Conservation (phyloP, 139 green algal species). For the Micractinium conductrix region DNA sequence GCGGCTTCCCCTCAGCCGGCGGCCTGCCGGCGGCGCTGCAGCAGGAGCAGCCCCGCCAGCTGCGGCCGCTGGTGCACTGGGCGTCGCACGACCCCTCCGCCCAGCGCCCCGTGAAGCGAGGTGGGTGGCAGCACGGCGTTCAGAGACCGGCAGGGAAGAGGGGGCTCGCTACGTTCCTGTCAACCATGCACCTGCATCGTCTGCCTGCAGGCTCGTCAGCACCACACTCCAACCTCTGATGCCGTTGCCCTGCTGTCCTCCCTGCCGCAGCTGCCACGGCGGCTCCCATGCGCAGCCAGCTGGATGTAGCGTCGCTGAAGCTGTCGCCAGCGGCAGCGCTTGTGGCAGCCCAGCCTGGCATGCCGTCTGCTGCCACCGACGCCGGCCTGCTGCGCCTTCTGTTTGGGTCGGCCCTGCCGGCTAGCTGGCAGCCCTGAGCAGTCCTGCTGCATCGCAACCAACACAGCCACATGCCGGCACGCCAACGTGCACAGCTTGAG, state of each 20-base stretch:
- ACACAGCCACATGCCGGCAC: neutral
- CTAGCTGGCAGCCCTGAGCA: neutral
- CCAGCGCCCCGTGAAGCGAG: slow-evolving; percentile 3
- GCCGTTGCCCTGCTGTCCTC: neutral
- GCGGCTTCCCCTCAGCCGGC: neutral
- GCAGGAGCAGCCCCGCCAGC: neutral
- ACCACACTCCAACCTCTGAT: too few relatives aligned
- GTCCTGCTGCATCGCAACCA: too few relatives aligned
- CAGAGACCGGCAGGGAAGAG: too few relatives aligned
- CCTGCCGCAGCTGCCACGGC: neutral
- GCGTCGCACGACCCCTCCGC: neutral
- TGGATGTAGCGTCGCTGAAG: neutral
- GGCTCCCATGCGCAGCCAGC: neutral
- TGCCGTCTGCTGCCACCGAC: neutral
- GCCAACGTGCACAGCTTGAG: neutral
- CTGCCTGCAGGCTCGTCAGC: too few relatives aligned
- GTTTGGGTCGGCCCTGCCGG: neutral
- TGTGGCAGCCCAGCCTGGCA: neutral
- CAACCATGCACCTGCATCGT: too few relatives aligned
- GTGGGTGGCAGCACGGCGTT: neutral
- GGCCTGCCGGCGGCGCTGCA: neutral
- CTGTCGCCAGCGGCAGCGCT: slow-evolving; percentile 17
- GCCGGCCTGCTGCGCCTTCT: neutral
- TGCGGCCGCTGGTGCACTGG: neutral
- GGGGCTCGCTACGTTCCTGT: too few relatives aligned